Evolutionary conservation across 345 rosid genomes (phyloP).

Genomic region (Gossypium herbaceum): DNA sequence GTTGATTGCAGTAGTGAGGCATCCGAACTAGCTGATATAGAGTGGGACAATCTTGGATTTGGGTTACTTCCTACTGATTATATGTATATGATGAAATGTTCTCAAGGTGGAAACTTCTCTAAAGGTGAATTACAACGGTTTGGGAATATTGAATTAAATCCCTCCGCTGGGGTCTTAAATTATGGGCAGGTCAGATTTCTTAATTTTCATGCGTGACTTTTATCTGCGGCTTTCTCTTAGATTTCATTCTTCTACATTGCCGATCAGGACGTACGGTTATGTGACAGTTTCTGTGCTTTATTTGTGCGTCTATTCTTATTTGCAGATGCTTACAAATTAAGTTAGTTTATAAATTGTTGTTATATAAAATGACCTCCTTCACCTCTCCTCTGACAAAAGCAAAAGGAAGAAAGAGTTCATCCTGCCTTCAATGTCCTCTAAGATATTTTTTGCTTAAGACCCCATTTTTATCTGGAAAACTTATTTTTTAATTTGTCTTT

Average conservation of each 20-base stretch:
- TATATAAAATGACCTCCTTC: neutral
- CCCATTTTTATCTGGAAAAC: neutral
- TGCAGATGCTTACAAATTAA: slow-evolving; percentile 2
- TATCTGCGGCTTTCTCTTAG: neutral
- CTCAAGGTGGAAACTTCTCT: slow-evolving; percentile 49
- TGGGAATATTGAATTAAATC: slow-evolving; percentile 85
- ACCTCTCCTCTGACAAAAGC: neutral
- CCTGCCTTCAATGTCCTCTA: neutral
- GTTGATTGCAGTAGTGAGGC: slow-evolving; percentile 32
- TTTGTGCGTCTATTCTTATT: neutral
- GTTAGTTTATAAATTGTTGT: neutral
- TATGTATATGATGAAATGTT: slow-evolving; percentile 75
- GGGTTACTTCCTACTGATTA: slow-evolving; percentile 69
- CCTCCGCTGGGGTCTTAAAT: slow-evolving; percentile 84
- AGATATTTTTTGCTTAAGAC: neutral
- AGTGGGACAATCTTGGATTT: slow-evolving; percentile 90
- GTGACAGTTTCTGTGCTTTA: neutral
- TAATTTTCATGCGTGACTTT: neutral
- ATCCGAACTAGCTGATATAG: slow-evolving; percentile 56
- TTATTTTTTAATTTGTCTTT: neutral
- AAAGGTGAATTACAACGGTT: slow-evolving; percentile 68
- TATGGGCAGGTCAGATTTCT: slow-evolving; percentile 76
- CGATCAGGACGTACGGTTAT: neutral
- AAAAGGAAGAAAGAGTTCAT: neutral
- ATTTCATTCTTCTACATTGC: neutral